Percentiles rank a stretch among this genome's conserved stretches.
phyloP scores from a whole-genome alignment of 2,329 filamentous ascomycete genomes.

The Periconia sp. region DNA sequence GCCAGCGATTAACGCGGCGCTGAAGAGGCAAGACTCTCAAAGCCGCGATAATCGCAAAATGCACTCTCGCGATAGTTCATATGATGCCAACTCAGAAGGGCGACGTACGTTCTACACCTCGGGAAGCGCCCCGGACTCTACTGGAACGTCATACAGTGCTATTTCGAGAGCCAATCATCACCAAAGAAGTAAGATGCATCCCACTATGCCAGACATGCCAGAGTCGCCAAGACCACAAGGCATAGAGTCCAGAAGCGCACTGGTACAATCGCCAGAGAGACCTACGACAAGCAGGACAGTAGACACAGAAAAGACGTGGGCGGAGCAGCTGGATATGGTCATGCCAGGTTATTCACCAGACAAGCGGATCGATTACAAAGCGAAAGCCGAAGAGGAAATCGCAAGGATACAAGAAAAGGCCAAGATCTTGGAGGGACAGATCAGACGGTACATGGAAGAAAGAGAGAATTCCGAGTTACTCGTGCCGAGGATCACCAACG shows the following conservation, averaged over 20 bases:
- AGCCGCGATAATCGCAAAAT: conserved; percentile 2
- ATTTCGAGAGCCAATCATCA: conserved; percentile 16
- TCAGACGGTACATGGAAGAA: conserved; percentile 16
- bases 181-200: conserved; percentile 11
- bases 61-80: conserved; percentile 27
- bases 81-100: conserved; percentile 29
- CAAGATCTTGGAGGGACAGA: conserved; percentile 19
- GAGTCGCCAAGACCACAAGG: conserved; percentile 5
- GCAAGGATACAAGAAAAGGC: conserved; percentile 25
- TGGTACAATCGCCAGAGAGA: conserved; percentile 14
- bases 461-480: conserved; percentile 7
- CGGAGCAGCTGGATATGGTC: conserved; percentile 19
- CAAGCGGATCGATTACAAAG: conserved; percentile 16
- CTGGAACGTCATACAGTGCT: conserved; percentile 27
- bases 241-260: conserved; percentile 4
- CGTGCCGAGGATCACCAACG: conserved; percentile 19
- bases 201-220: conserved; percentile 12
- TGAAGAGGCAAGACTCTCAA: conserved; percentile 20
- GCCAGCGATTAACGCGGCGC: conserved; percentile 30
- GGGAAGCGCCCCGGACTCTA: conserved; percentile 25
- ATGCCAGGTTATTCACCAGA: conserved; percentile 18
- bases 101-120: conserved; percentile 29
- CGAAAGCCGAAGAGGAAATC: conserved; percentile 24
- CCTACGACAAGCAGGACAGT: conserved; percentile 21
- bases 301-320: conserved; percentile 25